Evolutionary conservation across 177 flowering plant genomes (phyloP), one percentile per base, ranked within the genome.

Genomic region (Tripterygium wilfordii): DNA sequence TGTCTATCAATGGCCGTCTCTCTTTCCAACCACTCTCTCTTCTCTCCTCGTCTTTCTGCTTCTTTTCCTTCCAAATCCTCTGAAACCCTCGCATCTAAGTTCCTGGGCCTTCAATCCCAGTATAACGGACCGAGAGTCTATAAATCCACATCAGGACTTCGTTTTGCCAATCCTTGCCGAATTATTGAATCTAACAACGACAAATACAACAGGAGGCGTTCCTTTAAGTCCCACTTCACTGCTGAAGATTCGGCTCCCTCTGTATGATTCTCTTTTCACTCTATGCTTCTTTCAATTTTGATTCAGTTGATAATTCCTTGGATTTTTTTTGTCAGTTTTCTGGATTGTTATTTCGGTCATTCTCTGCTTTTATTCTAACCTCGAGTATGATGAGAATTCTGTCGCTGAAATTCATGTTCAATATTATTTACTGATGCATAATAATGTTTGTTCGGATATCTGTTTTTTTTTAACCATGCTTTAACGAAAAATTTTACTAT

Each of bases 1-100:
- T 28, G 16, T 6, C 9, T 18, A 14, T 21, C 41, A 38, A 68
- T 68, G 76, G 74, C 74, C 2, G 42, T 56, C 24, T 28, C 60
- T 18, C 51, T 68, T 40, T 48, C 62, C n/a, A 64, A 27, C 51
- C 49, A 53, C 50, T 36, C 62, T 26, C 33, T 70, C 31, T 23
- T 59, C 10, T 4, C 69, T 48, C 55, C 69, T 52, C 52, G 48
- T 22, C 12, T 28, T 27, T 57, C 58, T 16, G 40, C 32, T 36
- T 40, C 52, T 51, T 36, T 27, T 44, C 35, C 51, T 32, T 23
- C 42, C 39, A 57, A 46, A 10, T 52, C 64, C 53, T 50, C 66
- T 32, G 49, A 57, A 35, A 33, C 40, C 42, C 49, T 48, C 23
- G 29, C 24, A 24, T 0, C 22, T 20, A 56, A 25, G 42, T 10